Evolutionary conservation across 345 rosid species (phyloP).

Genomic region (Gossypium longicalyx): DNA sequence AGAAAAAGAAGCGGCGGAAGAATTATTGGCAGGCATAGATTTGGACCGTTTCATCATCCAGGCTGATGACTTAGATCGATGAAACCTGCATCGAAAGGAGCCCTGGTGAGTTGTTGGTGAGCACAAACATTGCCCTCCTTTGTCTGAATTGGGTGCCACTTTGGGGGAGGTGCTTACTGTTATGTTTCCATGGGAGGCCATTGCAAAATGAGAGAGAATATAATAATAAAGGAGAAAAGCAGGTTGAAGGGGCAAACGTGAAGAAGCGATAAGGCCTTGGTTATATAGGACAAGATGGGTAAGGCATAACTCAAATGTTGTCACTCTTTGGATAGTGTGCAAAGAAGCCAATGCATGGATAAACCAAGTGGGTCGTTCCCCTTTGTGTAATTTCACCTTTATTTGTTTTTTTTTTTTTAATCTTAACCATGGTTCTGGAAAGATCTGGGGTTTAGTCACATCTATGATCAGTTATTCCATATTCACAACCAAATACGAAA

Average conservation of each 20-base stretch:
- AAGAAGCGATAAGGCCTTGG: background rate
- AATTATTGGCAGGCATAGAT: conserved; percentile 43
- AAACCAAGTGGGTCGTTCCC: no score
- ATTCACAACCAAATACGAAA: background rate
- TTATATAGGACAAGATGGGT: conserved; percentile 8
- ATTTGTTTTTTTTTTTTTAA: no score
- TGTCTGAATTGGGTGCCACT: conserved; percentile 21
- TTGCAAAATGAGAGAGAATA: background rate
- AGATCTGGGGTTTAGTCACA: background rate
- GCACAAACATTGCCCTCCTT: conserved; percentile 52
- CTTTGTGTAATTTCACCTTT: background rate
- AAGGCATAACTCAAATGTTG: background rate
- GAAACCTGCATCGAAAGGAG: conserved; percentile 63
- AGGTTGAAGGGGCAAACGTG: background rate
- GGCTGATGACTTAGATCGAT: conserved; percentile 37
- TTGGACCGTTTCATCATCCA: conserved; percentile 56
- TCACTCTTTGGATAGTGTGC: background rate
- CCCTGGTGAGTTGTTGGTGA: conserved; percentile 70
- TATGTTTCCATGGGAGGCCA: conserved; percentile 12
- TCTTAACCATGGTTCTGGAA: background rate
- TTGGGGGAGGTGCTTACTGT: conserved; percentile 30
- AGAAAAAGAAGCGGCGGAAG: conserved; percentile 24
- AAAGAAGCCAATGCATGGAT: background rate
- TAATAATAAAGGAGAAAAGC: background rate
- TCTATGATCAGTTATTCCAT: background rate